Base-by-base conservation (phyloP, 2,329 filamentous ascomycete species). In the Coniella lustricola region DNA sequence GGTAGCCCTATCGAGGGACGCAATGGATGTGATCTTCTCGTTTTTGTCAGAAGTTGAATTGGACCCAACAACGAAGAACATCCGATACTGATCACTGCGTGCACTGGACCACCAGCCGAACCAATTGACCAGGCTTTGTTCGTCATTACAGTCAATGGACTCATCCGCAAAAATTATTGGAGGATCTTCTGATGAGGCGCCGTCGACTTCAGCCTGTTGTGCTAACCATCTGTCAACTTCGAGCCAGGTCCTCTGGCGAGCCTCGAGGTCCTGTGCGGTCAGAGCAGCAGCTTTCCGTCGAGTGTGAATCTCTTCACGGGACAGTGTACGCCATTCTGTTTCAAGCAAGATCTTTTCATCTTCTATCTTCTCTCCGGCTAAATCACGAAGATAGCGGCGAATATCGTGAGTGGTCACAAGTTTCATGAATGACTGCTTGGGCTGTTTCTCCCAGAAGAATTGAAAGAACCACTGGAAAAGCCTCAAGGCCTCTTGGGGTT, bases 111-210 rank as follows among this genome's bases (percentile, higher is more conserved):
- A 84, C 61, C 69, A 76, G 1, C 75, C 77, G 59, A 82, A 84
- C 74, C 77, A 82, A 53, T 81, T 78, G 9, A 83, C 71, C 22
- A 84, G 64, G 49, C 74, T 80, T 57, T 81, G 75, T 57, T 84
- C 81, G 52, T 84, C 79, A 47, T 77, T 76, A 1, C 71, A 67
- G 48, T 81, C 72, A 39, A 84, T 75, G 1, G 54, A 60, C 3
- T 65, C 56, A 13, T 71, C 70, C 0, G 73, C 74, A 57, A 70
- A 73, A 2, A 75, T 58, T 5, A 82, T 56, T 3, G 69, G 64
- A 18, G 58, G 61, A 7, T 58, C 54, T 5, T 66, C 62, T 48
- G 67, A 65, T 29, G 64, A 59, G 18, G 40, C 16, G n/a, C n/a
- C 18, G 63, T 58, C 29, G 33, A 21, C 14, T 14, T 46, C 18